Conservation (phyloP, 768 basidiomycete species). For the Termitomyces sp. region DNA sequence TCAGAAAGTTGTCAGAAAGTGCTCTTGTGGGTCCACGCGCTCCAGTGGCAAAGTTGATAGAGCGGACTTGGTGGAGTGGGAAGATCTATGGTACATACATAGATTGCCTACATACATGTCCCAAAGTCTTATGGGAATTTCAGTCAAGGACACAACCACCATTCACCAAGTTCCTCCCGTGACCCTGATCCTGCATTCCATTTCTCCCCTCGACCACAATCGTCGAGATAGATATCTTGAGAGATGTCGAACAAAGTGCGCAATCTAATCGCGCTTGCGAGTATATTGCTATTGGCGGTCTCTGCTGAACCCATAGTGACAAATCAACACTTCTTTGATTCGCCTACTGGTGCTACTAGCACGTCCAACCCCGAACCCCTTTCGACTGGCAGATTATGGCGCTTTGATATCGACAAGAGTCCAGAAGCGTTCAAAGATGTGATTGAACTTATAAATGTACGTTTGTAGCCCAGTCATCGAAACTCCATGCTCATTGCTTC, state of each 20-base stretch:
- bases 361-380: slow-evolving; percentile 2
- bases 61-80: no score
- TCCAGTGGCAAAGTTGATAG: no score
- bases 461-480: not conserved
- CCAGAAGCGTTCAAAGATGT: slow-evolving; percentile 7
- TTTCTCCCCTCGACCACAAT: not conserved
- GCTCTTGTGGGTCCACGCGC: no score
- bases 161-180: not conserved
- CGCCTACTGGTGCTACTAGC: not conserved
- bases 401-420: slow-evolving; percentile 9
- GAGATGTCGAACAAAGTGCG: slow-evolving; percentile 1
- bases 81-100: no score
- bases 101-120: not conserved
- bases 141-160: not conserved
- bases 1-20: no score
- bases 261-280: slow-evolving; percentile 9
- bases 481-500: not conserved
- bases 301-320: slow-evolving; percentile 4
- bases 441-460: slow-evolving; percentile 11
- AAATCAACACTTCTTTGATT: slow-evolving; percentile 12
- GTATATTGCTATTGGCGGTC: slow-evolving; percentile 14
- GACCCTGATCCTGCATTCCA: not conserved
- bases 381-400: slow-evolving; percentile 15
- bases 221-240: not conserved
- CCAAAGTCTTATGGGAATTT: not conserved